Percentiles rank a stretch among this genome's conserved stretches.
These are phyloP conservation scores for Fusarium pseudoanthophilum DNA, from an alignment of 2,329 filamentous ascomycete species.

Conservation along the genomic window DNA sequence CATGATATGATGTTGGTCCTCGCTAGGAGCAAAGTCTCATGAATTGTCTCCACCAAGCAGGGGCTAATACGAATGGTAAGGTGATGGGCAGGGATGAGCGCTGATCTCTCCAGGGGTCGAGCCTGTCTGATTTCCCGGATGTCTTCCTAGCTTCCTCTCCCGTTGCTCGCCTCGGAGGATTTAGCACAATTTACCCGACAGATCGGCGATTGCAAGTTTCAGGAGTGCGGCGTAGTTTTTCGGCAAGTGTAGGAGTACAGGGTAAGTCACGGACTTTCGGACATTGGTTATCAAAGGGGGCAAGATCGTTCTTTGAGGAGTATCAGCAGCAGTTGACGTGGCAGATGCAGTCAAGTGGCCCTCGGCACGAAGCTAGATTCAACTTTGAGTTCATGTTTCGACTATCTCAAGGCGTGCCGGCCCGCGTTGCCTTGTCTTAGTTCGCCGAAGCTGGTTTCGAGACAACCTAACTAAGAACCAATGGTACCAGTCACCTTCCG, in stretches of 20 bases:
- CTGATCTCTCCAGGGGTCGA: background rate
- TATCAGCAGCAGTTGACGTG: background rate
- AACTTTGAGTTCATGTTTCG: background rate
- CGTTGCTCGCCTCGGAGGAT: background rate
- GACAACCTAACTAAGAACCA: too few species aligned
- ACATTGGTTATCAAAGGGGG: background rate
- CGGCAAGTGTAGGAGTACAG: fast-evolving
- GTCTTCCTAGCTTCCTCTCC: background rate
- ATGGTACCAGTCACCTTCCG: fast-evolving
- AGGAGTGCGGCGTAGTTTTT: background rate
- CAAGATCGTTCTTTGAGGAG: background rate
- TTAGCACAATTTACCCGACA: background rate
- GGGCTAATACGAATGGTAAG: background rate
- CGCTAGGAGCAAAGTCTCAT: background rate
- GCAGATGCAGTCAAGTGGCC: background rate
- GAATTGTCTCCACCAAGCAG: background rate
- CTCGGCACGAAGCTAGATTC: background rate
- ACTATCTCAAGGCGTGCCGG: background rate
- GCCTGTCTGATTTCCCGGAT: background rate
- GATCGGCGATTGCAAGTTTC: background rate
- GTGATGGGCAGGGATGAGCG: background rate
- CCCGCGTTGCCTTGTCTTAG: background rate
- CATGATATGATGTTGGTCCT: background rate
- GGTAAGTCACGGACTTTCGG: background rate
- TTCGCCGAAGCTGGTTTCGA: too few species aligned